phyloP scores from a whole-genome alignment of 768 basidiomycete species.

The Panellus pusillus region DNA sequence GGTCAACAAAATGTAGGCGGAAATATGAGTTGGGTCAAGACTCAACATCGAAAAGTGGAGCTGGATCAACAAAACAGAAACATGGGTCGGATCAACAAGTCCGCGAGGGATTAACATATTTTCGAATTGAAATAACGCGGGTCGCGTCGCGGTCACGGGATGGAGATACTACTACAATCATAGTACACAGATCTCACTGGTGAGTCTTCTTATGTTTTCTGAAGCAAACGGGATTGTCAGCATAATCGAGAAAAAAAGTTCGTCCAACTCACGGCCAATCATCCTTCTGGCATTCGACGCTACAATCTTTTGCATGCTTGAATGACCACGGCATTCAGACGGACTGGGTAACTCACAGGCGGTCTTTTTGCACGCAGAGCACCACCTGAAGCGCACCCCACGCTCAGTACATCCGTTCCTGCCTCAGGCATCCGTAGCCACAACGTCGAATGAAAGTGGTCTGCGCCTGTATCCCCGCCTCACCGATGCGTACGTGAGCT shows the following conservation, averaged over 20 bases:
- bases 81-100: too few relatives aligned
- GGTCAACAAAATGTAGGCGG: too few relatives aligned
- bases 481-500: conserved; percentile 22
- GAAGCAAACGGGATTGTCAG: neutral
- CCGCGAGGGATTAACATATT: too few relatives aligned
- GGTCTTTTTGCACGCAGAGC: conserved; percentile 27
- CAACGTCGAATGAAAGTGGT: conserved; percentile 19
- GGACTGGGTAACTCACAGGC: conserved; percentile 24
- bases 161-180: too few relatives aligned
- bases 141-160: too few relatives aligned
- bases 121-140: too few relatives aligned
- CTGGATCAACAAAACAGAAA: too few relatives aligned
- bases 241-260: conserved; percentile 25
- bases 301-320: conserved; percentile 22
- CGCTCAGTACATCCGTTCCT: conserved; percentile 26
- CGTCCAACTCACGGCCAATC: conserved; percentile 28
- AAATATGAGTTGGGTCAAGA: too few relatives aligned
- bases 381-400: conserved; percentile 27
- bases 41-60: too few relatives aligned
- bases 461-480: conserved; percentile 16
- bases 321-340: neutral
- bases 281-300: conserved; percentile 27
- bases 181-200: conserved; percentile 18
- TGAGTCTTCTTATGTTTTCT: conserved; percentile 27
- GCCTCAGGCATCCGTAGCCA: conserved; percentile 32